Conservation (phyloP, 208 protist genomes). For the Trypanosomatidae sp. region DNA sequence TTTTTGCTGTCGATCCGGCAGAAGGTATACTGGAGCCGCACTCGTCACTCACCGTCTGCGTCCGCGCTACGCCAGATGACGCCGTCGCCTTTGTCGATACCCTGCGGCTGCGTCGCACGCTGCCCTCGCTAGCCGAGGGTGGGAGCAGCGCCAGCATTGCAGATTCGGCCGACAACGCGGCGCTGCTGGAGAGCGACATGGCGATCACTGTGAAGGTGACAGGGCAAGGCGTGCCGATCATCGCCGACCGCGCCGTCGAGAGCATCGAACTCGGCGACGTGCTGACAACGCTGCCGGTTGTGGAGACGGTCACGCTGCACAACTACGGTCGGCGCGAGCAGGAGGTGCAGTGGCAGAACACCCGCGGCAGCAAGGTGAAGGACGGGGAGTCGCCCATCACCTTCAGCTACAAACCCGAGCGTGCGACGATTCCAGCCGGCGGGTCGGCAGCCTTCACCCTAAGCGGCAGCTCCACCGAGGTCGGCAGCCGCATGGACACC, state of each 20-base stretch:
- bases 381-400: constrained; percentile 60
- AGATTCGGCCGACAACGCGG: constrained; percentile 16
- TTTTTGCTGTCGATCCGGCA: constrained; percentile 44
- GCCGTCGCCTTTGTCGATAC: constrained; percentile 82
- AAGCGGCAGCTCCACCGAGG: constrained; percentile 41
- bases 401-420: constrained; percentile 85
- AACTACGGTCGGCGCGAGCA: constrained; percentile 91
- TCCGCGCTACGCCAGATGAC: constrained; percentile 87
- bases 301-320: constrained; percentile 60
- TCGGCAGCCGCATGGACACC: constrained; percentile 69
- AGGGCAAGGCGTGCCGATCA: constrained; percentile 92
- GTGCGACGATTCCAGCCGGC: constrained; percentile 57
- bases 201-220: constrained; percentile 66
- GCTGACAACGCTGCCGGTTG: constrained; percentile 77
- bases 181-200: constrained; percentile 8
- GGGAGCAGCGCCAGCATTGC: too few relatives aligned
- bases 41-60: constrained; percentile 41
- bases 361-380: constrained; percentile 65
- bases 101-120: constrained; percentile 44
- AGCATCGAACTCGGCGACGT: constrained; percentile 88
- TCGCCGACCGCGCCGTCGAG: constrained; percentile 40
- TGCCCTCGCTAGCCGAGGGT: background rate
- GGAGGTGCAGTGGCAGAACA: constrained; percentile 90
- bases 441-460: constrained; percentile 60
- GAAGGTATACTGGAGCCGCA: constrained; percentile 68